These are phyloP conservation scores for Filobasidium uniguttulatum DNA, from an alignment of 1,284 basidiomycete genomes.

Conservation along the genomic window DNA sequence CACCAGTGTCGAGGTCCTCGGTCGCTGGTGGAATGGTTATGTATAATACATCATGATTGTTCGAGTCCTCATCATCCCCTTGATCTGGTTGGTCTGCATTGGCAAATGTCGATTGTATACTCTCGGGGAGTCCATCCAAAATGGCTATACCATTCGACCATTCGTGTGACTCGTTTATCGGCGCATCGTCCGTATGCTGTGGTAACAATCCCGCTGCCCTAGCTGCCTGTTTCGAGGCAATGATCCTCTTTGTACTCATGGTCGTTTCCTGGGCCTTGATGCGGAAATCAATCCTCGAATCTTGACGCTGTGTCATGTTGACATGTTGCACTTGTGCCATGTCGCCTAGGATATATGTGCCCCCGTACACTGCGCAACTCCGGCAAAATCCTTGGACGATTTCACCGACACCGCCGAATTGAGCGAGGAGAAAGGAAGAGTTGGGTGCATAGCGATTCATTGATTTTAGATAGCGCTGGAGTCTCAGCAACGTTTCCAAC, in stretches of 20 bases:
- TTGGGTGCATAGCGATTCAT: slow-evolving; percentile 68
- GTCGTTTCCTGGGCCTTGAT: background rate
- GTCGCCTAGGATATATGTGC: slow-evolving; percentile 60
- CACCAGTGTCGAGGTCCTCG: slow-evolving; percentile 41
- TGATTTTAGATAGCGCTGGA: slow-evolving; percentile 61
- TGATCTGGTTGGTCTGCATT: background rate
- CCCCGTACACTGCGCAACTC: slow-evolving; percentile 69
- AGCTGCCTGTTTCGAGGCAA: slow-evolving; percentile 12
- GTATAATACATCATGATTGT: slow-evolving; percentile 51
- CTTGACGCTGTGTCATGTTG: slow-evolving; percentile 16
- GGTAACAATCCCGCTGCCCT: background rate
- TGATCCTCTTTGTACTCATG: slow-evolving; percentile 1
- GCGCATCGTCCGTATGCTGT: background rate
- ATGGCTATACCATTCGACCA: slow-evolving; percentile 5
- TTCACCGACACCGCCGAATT: slow-evolving; percentile 86
- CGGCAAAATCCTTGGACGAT: slow-evolving; percentile 83
- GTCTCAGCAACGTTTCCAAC: slow-evolving; percentile 49
- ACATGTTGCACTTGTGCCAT: background rate
- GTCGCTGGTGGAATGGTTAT: slow-evolving; percentile 68
- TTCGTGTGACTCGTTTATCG: background rate
- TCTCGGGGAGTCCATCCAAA: background rate
- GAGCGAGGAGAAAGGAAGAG: slow-evolving; percentile 80
- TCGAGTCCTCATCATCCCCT: slow-evolving; percentile 1
- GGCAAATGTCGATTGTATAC: background rate
- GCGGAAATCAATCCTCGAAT: background rate